Conservation (phyloP, 208 protist genomes). For the Crithidia brevicula region DNA sequence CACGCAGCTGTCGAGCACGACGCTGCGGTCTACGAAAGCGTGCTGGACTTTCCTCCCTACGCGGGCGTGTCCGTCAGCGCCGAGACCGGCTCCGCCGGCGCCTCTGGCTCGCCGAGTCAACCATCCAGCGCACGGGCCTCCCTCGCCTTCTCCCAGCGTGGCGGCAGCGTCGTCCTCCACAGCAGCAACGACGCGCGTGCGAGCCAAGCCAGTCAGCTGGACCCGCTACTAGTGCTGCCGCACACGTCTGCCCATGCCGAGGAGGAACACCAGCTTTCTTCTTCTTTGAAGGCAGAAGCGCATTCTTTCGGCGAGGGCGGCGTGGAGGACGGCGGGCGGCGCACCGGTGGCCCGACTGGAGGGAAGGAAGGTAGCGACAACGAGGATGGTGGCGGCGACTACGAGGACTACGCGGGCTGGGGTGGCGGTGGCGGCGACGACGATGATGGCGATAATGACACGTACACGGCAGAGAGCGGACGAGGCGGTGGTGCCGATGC, state of each 20-base stretch:
- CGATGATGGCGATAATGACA: constrained; percentile 7
- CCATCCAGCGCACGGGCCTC: constrained; percentile 7
- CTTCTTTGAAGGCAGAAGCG: background rate
- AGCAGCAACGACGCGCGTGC: background rate
- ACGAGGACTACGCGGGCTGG: constrained; percentile 8
- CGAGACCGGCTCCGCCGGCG: background rate
- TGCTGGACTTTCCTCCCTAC: constrained; percentile 21
- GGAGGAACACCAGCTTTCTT: background rate
- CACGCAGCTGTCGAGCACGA: constrained; percentile 30
- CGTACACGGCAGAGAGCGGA: constrained; percentile 3
- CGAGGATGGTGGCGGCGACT: constrained; percentile 20
- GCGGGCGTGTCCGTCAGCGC: background rate
- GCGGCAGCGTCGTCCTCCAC: constrained; percentile 7
- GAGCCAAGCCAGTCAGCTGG: constrained; percentile 27
- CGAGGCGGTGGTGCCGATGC: constrained; percentile 20
- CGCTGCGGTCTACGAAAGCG: constrained; percentile 29
- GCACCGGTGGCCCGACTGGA: too few relatives aligned
- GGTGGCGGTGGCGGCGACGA: constrained; percentile 23
- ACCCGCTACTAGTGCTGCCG: constrained; percentile 54
- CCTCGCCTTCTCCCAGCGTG: constrained; percentile 10
- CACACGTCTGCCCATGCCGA: constrained; percentile 35
- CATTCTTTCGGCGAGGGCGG: background rate
- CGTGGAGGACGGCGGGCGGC: background rate
- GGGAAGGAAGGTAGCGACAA: constrained; percentile 8
- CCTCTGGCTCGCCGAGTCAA: background rate